A percentile compares a stretch with the other conserved stretches of the same genome.
phyloP scores from a whole-genome alignment of 1,284 basidiomycete species.

The Apiotrichum mycotoxinovorans region DNA sequence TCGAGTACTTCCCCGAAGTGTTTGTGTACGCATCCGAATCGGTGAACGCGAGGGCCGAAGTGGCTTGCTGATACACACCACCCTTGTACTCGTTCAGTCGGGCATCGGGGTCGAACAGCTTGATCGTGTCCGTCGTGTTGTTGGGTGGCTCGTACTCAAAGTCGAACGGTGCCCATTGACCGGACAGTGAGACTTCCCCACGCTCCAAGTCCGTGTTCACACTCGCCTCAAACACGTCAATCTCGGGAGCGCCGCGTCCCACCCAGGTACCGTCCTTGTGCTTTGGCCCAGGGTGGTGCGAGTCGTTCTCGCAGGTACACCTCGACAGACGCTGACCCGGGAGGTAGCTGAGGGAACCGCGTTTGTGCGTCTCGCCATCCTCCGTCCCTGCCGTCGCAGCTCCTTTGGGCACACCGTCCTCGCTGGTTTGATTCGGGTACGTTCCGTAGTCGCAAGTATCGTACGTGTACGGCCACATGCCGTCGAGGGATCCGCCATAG shows the following conservation, averaged over 20 bases:
- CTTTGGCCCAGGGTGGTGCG: slow-evolving; percentile 63
- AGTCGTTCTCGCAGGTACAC: slow-evolving; percentile 55
- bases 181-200: slow-evolving; percentile 31
- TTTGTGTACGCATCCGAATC: slow-evolving; percentile 57
- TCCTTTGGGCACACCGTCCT: slow-evolving; percentile 29
- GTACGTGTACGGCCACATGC: slow-evolving; percentile 57
- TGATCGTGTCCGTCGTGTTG: slow-evolving; percentile 48
- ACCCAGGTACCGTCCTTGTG: slow-evolving; percentile 57
- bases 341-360: slow-evolving; percentile 43
- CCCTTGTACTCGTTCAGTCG: slow-evolving; percentile 72
- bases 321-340: slow-evolving; percentile 55
- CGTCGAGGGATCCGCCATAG: slow-evolving; percentile 53
- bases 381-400: slow-evolving; percentile 33
- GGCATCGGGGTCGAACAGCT: slow-evolving; percentile 52
- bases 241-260: slow-evolving; percentile 63
- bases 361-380: slow-evolving; percentile 37
- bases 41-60: slow-evolving; percentile 62
- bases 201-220: slow-evolving; percentile 15
- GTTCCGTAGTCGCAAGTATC: slow-evolving; percentile 80
- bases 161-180: slow-evolving; percentile 57
- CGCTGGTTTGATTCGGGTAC: slow-evolving; percentile 56
- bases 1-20: slow-evolving; percentile 24
- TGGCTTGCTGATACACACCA: slow-evolving; percentile 71
- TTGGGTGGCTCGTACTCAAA: slow-evolving; percentile 59
- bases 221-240: slow-evolving; percentile 65